Evolutionary conservation across 2,329 filamentous ascomycete species (phyloP), one percentile per base, ranked within the genome.

Genomic region (Pseudocercospora crystallina): DNA sequence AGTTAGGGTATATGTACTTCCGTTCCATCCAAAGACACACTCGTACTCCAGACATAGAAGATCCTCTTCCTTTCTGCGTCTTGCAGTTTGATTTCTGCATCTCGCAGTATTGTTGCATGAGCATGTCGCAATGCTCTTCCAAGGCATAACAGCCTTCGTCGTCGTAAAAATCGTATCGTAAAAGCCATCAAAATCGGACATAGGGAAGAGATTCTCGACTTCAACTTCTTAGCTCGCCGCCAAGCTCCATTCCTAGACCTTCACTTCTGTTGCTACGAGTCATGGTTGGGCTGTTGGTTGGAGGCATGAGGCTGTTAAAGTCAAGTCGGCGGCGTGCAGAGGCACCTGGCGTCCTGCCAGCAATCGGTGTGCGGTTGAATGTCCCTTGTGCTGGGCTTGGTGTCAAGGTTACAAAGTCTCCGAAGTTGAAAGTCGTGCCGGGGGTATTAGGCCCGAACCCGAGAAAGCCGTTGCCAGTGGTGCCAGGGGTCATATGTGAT

Each of bases 321-420:
- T 91, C 95, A 52, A 96, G 76, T 56, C 85, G 80, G 66, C 87
- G 82, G 63, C 89, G 77, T n/a, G 87, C 80, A 50, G 76, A 76
- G 26, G 82, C 78, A 9, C 83, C 72, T 9, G 90, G 90, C 0
- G 90, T 95, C 69, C 87, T 89, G 13, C 68, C 67, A 7, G 75
- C 73, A 12, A 73, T 74, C 13, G 82, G 82, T 31, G 82, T 85
- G 30, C 80, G 76, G 30, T 73, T 74, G 88, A 90, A 96, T 8
- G 85, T 81, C 61, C 84, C 89, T 73, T 96, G 94, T 20, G 90
- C 94, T 14, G 94, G 94, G 65, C 90, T 96, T 0, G 94, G 94
- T 5, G 94, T 96, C 69, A 97, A 92, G 72, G 97, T 96, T 67
- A 97, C 86, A 72, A 96, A 99, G 68, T 99, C 94, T 45, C 90